phyloP scores from a whole-genome alignment of 108 stramenopile species.

The Cyclotella sp. region DNA sequence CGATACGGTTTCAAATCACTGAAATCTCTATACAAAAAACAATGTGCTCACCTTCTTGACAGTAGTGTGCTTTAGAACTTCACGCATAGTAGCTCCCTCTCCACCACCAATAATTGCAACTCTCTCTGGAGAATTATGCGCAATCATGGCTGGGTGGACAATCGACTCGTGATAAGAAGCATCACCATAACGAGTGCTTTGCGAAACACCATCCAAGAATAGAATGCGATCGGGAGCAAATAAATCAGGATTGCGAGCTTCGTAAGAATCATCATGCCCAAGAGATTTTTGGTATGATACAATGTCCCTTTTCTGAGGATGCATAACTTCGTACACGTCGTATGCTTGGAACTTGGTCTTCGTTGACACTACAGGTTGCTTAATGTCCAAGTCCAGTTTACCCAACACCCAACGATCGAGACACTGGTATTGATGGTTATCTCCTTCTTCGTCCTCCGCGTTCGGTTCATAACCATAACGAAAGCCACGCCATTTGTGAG shows the following conservation, averaged over 20 bases:
- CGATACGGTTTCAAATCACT: not conserved
- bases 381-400: constrained; percentile 31
- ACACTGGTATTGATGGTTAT: constrained; percentile 19
- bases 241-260: constrained; percentile 46
- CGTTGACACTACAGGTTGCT: constrained; percentile 36
- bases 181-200: constrained; percentile 60
- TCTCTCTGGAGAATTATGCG: constrained; percentile 83
- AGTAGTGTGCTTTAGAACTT: constrained; percentile 83
- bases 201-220: constrained; percentile 73
- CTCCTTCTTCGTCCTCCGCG: constrained; percentile 19
- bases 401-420: constrained; percentile 22
- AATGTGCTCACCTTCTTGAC: constrained; percentile 63
- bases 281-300: constrained; percentile 56
- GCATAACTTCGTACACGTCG: constrained; percentile 72
- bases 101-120: constrained; percentile 95
- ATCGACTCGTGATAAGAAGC: constrained; percentile 87
- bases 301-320: constrained; percentile 40
- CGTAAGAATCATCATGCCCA: constrained; percentile 52
- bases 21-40: not conserved
- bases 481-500: constrained; percentile 79
- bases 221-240: constrained; percentile 65
- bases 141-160: constrained; percentile 93
- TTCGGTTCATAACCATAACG: constrained; percentile 39
- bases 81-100: constrained; percentile 85
- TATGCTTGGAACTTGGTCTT: constrained; percentile 61